phyloP scores from a whole-genome alignment of 768 basidiomycete genomes.

The Tubosaeta brunneosetosa region DNA sequence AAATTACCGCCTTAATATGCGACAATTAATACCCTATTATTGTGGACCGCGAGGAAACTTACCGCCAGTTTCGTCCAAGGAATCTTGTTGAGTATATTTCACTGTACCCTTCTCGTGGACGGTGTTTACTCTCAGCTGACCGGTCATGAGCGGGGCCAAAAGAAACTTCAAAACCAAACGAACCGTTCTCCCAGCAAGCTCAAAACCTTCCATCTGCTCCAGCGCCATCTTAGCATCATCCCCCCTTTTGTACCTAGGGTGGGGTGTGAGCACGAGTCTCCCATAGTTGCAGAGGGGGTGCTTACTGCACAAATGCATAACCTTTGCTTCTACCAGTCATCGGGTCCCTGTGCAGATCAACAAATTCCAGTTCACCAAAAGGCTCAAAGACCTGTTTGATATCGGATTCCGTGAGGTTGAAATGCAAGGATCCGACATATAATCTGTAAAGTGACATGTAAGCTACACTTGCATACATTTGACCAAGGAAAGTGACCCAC shows the following conservation, averaged over 20 bases:
- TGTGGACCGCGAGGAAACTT: conserved; percentile 11
- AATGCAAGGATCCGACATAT: conserved; percentile 95
- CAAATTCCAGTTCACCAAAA: conserved; percentile 96
- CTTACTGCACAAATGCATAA: conserved; percentile 95
- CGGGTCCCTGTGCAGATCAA: conserved; percentile 94
- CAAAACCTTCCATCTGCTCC: conserved; percentile 99
- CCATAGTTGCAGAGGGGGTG: conserved; percentile 5
- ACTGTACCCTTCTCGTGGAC: conserved; percentile 87
- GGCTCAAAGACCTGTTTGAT: conserved; percentile 99
- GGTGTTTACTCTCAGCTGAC: conserved; percentile 81
- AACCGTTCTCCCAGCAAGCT: conserved; percentile 93
- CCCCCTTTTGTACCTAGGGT: conserved; percentile 75
- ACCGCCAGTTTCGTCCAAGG: conserved; percentile 90
- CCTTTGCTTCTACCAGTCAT: conserved; percentile 96
- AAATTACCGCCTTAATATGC: conserved; percentile 77
- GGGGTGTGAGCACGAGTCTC: conserved; percentile 1
- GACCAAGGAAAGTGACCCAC: conserved; percentile 42
- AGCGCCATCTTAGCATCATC: conserved; percentile 96
- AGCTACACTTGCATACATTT: conserved; percentile 7
- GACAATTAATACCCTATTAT: conserved; percentile 9
- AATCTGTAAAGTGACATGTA: conserved; percentile 47
- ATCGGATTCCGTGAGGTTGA: conserved; percentile 95
- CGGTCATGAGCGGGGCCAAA: conserved; percentile 13
- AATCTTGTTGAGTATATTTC: conserved; percentile 71
- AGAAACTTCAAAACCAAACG: conserved; percentile 3